phyloP scores from a whole-genome alignment of 2,329 filamentous ascomycete genomes.

The Cladophialophora exuberans region DNA sequence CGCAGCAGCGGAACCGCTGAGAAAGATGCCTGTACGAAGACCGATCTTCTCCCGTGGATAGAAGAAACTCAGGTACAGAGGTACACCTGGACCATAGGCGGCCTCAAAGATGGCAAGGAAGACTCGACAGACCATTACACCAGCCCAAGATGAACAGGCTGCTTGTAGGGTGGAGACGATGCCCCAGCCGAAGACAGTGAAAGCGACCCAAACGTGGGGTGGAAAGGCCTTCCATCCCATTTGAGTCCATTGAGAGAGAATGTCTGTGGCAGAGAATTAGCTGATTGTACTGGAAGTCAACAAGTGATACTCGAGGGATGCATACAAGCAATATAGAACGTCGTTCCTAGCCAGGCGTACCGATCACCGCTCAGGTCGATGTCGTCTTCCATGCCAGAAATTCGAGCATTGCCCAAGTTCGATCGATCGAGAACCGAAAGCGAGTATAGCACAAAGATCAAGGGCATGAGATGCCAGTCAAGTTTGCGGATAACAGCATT shows the following conservation, averaged over 20 bases:
- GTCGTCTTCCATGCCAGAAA: constrained; percentile 57
- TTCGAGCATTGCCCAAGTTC: constrained; percentile 59
- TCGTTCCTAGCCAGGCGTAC: constrained; percentile 56
- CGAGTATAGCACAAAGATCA: constrained; percentile 30
- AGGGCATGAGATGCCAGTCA: constrained; percentile 33
- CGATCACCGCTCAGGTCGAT: constrained; percentile 51
- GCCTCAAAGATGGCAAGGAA: constrained; percentile 46
- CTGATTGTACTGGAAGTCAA: not conserved
- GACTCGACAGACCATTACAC: constrained; percentile 40
- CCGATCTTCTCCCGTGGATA: constrained; percentile 63
- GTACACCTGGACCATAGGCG: constrained; percentile 47
- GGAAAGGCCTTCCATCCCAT: constrained; percentile 37
- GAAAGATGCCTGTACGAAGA: constrained; percentile 58
- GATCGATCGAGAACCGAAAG: constrained; percentile 52
- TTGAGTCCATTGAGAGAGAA: constrained; percentile 34
- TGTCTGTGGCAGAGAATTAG: constrained; percentile 22
- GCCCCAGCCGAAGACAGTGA: constrained; percentile 35
- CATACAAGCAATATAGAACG: constrained; percentile 57
- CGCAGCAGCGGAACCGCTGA: constrained; percentile 43
- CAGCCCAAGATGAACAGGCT: constrained; percentile 31
- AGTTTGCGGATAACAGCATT: constrained; percentile 28
- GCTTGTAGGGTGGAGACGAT: constrained; percentile 35
- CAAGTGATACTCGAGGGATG: not conserved
- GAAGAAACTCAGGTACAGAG: constrained; percentile 60
- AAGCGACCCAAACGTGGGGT: constrained; percentile 34